Evolutionary conservation across 192 early-diverging fungal species (phyloP), one percentile per base, ranked within the genome.

Genomic region (Coemansia sp.): DNA sequence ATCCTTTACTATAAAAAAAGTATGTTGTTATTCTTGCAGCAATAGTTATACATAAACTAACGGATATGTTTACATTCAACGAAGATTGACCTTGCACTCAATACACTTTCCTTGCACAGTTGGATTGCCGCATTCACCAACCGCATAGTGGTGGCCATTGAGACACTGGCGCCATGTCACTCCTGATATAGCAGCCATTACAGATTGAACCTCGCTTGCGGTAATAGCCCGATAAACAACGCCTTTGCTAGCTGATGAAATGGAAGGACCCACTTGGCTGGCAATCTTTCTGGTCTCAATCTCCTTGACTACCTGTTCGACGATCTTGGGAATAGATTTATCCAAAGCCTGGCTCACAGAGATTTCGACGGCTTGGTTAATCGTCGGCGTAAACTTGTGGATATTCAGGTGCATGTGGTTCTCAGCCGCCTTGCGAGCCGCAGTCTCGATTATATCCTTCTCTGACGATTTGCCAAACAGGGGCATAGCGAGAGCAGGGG

Each of bases 121-220:
- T 2, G 80, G 44, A 2, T 10, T 71, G 33, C 80, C 80, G 29
- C 80, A 83, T n/a, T 83, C 75, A 47, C 80, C 80, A 36, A 83
- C 75, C 15, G 80, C 80, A n/a, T 74, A 83, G 4, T 61, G 11
- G 24, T 83, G 80, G 3, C 68, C 68, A 0, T 64, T 41, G n/a
- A 12, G 15, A 46, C 80, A 83, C 3, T 16, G 22, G 18, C 15
- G 36, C 80, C 80, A 78, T 16, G n/a, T 65, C 12, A 71, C 72
- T 0, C 63, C 72, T 5, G 72, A 66, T 10, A 83, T 10, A 1
- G 80, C 80, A 20, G 61, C 38, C 72, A 64, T 77, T 16, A 82
- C 80, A 12, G 62, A 44, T 18, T 49, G 18, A 6, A 77, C 36
- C 58, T 82, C 80, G 0, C 49, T 34, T 36, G 70, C 43, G 2